Evolutionary conservation across 2,329 filamentous ascomycete genomes (phyloP).

Genomic region (Sphaerulina vaccinii): DNA sequence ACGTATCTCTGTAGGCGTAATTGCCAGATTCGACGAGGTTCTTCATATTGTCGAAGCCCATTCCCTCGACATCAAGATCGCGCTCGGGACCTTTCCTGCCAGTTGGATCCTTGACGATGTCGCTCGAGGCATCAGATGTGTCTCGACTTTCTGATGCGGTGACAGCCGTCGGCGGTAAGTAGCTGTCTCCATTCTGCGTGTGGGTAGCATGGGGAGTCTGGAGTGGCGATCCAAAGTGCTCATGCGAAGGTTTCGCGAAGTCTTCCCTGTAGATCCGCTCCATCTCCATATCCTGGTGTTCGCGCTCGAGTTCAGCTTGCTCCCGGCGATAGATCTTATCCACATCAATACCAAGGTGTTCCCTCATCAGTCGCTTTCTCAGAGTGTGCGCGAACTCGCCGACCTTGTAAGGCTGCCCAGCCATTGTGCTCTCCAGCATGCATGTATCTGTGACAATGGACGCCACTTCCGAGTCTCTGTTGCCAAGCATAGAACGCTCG

Average conservation of each 20-base stretch:
- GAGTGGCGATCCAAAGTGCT: conserved; percentile 32
- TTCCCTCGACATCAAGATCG: conserved; percentile 73
- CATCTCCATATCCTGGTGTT: conserved; percentile 63
- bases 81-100: conserved; percentile 44
- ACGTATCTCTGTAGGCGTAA: conserved; percentile 44
- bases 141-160: conserved; percentile 21
- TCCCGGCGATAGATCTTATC: conserved; percentile 65
- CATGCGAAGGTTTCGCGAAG: conserved; percentile 1
- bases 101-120: conserved; percentile 15
- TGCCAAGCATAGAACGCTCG: conserved; percentile 90
- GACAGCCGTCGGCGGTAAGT: neutral
- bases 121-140: conserved; percentile 17
- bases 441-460: conserved; percentile 89
- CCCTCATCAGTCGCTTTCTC: conserved; percentile 89
- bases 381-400: conserved; percentile 90
- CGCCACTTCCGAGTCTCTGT: conserved; percentile 87
- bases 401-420: conserved; percentile 81
- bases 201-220: conserved; percentile 34
- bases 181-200: conserved; percentile 22
- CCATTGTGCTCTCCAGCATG: conserved; percentile 91
- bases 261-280: conserved; percentile 37
- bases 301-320: conserved; percentile 32
- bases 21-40: conserved; percentile 39
- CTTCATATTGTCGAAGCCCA: conserved; percentile 71
- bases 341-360: conserved; percentile 93